These are phyloP conservation scores for Thermothielavioides terrestris DNA, from an alignment of 495 filamentous ascomycete genomes.

Conservation along the genomic window DNA sequence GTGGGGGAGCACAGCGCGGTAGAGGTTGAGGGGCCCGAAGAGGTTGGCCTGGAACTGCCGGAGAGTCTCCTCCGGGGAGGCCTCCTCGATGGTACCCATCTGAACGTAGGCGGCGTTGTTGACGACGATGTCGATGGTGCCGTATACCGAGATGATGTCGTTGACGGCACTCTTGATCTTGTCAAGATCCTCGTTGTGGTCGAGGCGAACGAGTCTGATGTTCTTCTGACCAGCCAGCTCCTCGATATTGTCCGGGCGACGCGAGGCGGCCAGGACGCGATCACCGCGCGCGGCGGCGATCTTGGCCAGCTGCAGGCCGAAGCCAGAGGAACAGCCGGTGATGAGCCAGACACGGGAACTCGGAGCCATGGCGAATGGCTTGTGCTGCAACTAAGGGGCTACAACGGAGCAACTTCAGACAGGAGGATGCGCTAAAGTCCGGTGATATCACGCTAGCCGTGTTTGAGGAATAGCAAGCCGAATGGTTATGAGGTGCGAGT, in stretches of 20 bases:
- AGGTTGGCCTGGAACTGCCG: slow-evolving; percentile 38
- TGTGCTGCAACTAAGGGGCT: no score
- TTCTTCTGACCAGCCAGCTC: slow-evolving; percentile 1
- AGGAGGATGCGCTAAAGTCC: no score
- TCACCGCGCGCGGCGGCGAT: slow-evolving; percentile 36
- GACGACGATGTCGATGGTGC: slow-evolving; percentile 39
- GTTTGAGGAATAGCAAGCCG: no score
- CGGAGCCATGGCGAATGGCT: slow-evolving; percentile 8
- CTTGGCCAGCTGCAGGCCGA: slow-evolving; percentile 38
- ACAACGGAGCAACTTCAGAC: no score
- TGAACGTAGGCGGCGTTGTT: slow-evolving; percentile 42
- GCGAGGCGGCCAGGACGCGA: slow-evolving; percentile 36
- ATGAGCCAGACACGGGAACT: slow-evolving; percentile 33
- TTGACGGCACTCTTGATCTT: slow-evolving; percentile 25
- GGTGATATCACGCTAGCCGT: no score
- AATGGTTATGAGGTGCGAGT: no score
- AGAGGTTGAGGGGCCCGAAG: slow-evolving; percentile 35
- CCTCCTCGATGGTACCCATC: slow-evolving; percentile 38
- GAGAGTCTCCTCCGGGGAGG: slow-evolving; percentile 8
- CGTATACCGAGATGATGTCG: slow-evolving; percentile 25
- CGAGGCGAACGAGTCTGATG: slow-evolving; percentile 37
- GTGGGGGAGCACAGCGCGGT: slow-evolving; percentile 39
- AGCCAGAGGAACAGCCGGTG: slow-evolving; percentile 46
- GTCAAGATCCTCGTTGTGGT: slow-evolving; percentile 22
- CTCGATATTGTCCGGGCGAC: slow-evolving; percentile 12